phyloP scores from a whole-genome alignment of 176 grass and related monocot genomes.

The Eragrostis curvula region DNA sequence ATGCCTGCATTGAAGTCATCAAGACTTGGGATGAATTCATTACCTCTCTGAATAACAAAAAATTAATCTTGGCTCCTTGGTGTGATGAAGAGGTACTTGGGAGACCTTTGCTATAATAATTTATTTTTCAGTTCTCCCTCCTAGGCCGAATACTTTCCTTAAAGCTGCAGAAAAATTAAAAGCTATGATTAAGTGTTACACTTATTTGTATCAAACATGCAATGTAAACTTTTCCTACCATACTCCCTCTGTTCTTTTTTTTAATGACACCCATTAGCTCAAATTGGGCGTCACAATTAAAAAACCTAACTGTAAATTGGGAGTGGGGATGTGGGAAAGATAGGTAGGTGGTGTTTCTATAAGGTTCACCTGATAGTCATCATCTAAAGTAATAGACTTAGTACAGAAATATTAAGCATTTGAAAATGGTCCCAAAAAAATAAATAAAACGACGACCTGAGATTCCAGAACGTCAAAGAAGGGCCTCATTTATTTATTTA shows the following conservation, averaged over 20 bases:
- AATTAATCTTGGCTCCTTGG: conserved; percentile 80
- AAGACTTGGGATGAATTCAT: conserved; percentile 89
- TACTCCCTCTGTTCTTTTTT: too few relatives aligned
- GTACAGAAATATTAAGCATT: background rate
- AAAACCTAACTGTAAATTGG: background rate
- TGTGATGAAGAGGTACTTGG: conserved; percentile 81
- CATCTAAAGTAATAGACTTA: background rate
- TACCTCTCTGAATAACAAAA: conserved; percentile 66
- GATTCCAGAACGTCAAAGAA: background rate
- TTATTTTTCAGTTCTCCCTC: too few relatives aligned
- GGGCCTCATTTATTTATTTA: background rate
- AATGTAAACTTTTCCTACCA: background rate
- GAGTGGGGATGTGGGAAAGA: background rate
- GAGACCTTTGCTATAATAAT: background rate
- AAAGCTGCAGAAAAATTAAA: background rate
- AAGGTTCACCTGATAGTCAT: background rate
- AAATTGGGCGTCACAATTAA: too few relatives aligned
- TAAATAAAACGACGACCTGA: background rate
- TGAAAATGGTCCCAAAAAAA: background rate
- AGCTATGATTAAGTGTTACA: background rate
- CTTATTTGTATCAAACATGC: background rate
- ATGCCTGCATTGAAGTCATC: conserved; percentile 73
- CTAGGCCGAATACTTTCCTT: too few relatives aligned
- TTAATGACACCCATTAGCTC: too few relatives aligned
- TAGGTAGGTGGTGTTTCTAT: background rate